These are phyloP conservation scores for Aspergillus bombycis DNA, from an alignment of 2,329 filamentous ascomycete genomes.

Conservation along the genomic window DNA sequence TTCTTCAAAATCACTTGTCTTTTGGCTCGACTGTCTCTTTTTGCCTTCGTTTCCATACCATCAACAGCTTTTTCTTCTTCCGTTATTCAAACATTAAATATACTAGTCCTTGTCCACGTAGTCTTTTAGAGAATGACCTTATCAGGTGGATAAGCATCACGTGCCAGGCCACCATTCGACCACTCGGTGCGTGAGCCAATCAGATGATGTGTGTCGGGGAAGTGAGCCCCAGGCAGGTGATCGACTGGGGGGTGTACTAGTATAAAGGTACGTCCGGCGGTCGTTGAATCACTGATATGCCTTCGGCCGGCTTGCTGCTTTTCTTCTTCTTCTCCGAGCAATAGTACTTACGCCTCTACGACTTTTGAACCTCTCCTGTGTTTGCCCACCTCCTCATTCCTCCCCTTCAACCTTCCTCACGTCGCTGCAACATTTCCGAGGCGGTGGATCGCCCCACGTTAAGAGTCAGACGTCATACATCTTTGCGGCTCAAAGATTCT, in stretches of 20 bases:
- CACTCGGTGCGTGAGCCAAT: constrained; percentile 11
- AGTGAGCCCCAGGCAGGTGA: constrained; percentile 11
- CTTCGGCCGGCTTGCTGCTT: neutral
- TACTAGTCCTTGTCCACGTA: neutral
- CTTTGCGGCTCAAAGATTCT: constrained; percentile 6
- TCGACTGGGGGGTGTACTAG: constrained; percentile 3
- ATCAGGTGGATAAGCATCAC: constrained; percentile 9
- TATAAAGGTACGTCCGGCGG: neutral
- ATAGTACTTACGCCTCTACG: neutral
- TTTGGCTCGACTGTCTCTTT: neutral
- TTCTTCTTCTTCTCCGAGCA: neutral
- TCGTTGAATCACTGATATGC: neutral
- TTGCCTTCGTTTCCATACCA: neutral
- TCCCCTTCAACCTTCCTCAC: neutral
- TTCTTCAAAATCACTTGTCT: neutral
- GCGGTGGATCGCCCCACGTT: constrained; percentile 19
- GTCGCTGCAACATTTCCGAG: neutral
- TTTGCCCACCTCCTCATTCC: neutral
- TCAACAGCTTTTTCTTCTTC: neutral
- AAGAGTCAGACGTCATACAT: constrained; percentile 27
- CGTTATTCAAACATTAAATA: neutral
- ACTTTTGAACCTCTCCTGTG: neutral
- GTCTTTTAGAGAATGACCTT: neutral
- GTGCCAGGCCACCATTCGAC: constrained; percentile 9
- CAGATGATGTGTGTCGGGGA: constrained; percentile 11